Base-by-base conservation (phyloP, 352 stramenopile genomes). In the Phytophthora pseudosyringae region DNA sequence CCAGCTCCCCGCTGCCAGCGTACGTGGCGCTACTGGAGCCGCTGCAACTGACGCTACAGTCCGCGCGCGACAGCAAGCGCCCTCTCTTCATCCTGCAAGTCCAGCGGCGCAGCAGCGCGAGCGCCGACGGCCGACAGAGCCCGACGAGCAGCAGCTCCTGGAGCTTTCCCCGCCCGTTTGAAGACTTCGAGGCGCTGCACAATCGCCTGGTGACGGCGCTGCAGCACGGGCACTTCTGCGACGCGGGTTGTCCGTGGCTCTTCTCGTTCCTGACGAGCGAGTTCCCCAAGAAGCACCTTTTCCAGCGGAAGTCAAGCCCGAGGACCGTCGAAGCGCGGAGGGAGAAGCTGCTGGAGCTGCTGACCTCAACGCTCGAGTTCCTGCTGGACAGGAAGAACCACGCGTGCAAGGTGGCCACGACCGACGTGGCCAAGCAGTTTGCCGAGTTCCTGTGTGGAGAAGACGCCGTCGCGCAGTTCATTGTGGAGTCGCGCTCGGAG, bases 221-320 rank as follows among this genome's bases (percentile, higher is more conserved):
- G 38, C 65, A 75, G 21, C 69, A 75, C 46, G 69, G 69, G 5
- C 69, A 77, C 51, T 77, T 77, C 39, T 77, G 69, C 60, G 61
- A 43, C 46, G 69, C 59, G 4, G 56, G 43, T 1, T 77, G 69
- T 41, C 60, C 60, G 10, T 77, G 59, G 65, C 58, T 74, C 35
- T 77, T 63, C 36, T 71, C 65, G 35, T 66, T 77, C 32, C 32
- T 77, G 6, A 53, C 45, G 3, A 72, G 60, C 25, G 49, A 72
- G 28, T 78, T 78, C 51, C 70, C 70, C 16, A 75, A 69, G 39
- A 69, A 68, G 25, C 59, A 64, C 47, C 43, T 78, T 59, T 72
- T 78, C 60, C 56, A 68, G 56, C 45, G 56, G 7, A 64, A 45
- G 21, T 72, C 50, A 0, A 74, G 64, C 28, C 47, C 39, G 5